Percentiles rank a stretch among this genome's conserved stretches.
These are phyloP conservation scores for Populus euphratica DNA, from an alignment of 345 rosid species.

Conservation along the genomic window DNA sequence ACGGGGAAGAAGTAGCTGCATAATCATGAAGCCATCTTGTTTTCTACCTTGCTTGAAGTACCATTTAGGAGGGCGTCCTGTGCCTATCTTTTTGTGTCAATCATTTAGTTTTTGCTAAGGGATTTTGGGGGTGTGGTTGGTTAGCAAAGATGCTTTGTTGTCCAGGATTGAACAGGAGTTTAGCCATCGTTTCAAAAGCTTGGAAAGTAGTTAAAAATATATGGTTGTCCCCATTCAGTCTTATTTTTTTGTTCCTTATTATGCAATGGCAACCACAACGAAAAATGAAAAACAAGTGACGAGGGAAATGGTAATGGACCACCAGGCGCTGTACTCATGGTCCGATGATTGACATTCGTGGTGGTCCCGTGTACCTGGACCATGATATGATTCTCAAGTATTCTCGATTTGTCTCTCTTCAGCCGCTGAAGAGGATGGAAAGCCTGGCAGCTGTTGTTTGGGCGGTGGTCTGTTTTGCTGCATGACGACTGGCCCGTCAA, in stretches of 20 bases:
- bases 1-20: slow-evolving; percentile 18
- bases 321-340: not conserved
- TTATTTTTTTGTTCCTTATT: not conserved
- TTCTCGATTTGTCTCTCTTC: too few species aligned
- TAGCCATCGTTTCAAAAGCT: not conserved
- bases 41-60: not conserved
- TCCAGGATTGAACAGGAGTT: not conserved
- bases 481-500: too few species aligned
- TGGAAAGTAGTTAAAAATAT: not conserved
- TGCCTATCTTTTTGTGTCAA: not conserved
- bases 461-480: too few species aligned
- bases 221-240: not conserved
- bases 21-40: slow-evolving; percentile 20
- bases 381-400: not conserved
- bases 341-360: not conserved
- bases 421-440: not conserved
- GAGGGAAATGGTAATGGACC: not conserved
- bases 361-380: not conserved
- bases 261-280: not conserved
- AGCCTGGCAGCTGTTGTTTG: not conserved
- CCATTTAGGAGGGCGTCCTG: not conserved
- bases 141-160: not conserved
- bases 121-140: slow-evolving; percentile 8
- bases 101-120: slow-evolving; percentile 7
- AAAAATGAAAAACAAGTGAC: not conserved